A percentile compares a stretch with the other conserved stretches of the same genome.
Evolutionary conservation across 345 rosid species (phyloP).

Genomic region (Lagerstroemia speciosa): DNA sequence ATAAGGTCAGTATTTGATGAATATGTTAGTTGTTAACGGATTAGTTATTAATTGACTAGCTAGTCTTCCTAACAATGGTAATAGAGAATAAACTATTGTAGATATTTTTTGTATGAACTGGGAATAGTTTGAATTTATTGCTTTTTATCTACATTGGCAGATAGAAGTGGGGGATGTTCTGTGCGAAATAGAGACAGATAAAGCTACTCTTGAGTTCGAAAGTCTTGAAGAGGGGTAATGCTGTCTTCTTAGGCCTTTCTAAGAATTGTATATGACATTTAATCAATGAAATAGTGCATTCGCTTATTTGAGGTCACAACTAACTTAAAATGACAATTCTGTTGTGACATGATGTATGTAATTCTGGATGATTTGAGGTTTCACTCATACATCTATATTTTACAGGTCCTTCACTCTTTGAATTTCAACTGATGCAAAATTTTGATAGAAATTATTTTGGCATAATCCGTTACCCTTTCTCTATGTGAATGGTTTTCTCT

Average conservation of each 20-base stretch:
- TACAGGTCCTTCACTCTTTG: neutral
- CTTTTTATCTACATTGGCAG: slow-evolving; percentile 38
- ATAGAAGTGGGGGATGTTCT: slow-evolving; percentile 87
- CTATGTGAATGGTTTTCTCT: neutral
- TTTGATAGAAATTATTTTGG: neutral
- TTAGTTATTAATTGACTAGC: neutral
- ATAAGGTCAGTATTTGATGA: slow-evolving; percentile 52
- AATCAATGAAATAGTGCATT: neutral
- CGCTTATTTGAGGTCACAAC: neutral
- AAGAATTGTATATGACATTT: neutral
- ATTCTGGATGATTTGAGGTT: neutral
- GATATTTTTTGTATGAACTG: neutral
- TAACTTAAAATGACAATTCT: neutral
- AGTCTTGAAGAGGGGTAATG: slow-evolving; percentile 92
- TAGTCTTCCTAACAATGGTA: neutral
- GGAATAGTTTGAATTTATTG: neutral
- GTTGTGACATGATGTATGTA: neutral
- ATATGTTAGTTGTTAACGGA: neutral
- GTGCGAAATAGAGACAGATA: slow-evolving; percentile 96
- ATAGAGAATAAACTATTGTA: neutral
- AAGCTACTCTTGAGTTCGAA: slow-evolving; percentile 92
- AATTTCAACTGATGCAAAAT: too few relatives aligned
- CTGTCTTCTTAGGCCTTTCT: slow-evolving; percentile 10
- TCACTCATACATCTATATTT: neutral
- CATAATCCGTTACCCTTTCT: neutral